Evolutionary conservation across 352 stramenopile genomes (phyloP), one percentile per base, ranked within the genome.

Genomic region (Phytophthora pseudosyringae): DNA sequence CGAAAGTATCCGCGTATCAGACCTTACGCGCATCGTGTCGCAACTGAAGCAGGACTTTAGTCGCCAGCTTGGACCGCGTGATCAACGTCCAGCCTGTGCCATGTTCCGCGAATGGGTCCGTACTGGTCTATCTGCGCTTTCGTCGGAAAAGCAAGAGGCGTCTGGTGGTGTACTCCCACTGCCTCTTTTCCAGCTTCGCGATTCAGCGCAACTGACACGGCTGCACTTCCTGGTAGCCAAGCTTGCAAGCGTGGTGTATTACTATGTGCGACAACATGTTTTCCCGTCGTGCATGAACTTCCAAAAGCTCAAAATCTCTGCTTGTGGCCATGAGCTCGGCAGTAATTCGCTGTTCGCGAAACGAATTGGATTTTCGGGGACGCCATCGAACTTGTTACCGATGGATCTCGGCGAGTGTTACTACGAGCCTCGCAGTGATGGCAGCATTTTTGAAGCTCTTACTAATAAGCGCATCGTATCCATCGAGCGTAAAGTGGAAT

Each of bases 201-300:
- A 99, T 73, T 78, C 96, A 26, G 92, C 98, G 13, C 97, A 99
- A 80, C 91, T 99, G 15, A 84, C 88, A 18, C 84, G 97, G 0
- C 83, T 99, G 3, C 99, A 98, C 71, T 88, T 92, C 15, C 76
- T 99, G 8, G 81, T 99, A 15, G 76, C 90, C n/a, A 93, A 95
- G 45, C 86, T 98, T 41, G 85, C 97, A 11, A 83, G 97, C 44
- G 91, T 98, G 1, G 93, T 99, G 8, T 95, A 99, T 61, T 99
- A 99, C 77, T 99, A 99, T 65, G 80, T 99, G 6, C 90, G 98
- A 45, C 93, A 91, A 51, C 97, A 99, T 61, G 96, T 99, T 13
- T 99, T 99, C 71, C 98, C 98, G n/a, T 90, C 98, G 45, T 98
- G 97, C 26, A 98, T 99, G 88, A 98, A 99, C 52, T 97, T 99